Evolutionary conservation across 768 basidiomycete species (phyloP).

Genomic region (Calocybe gangraenosa): DNA sequence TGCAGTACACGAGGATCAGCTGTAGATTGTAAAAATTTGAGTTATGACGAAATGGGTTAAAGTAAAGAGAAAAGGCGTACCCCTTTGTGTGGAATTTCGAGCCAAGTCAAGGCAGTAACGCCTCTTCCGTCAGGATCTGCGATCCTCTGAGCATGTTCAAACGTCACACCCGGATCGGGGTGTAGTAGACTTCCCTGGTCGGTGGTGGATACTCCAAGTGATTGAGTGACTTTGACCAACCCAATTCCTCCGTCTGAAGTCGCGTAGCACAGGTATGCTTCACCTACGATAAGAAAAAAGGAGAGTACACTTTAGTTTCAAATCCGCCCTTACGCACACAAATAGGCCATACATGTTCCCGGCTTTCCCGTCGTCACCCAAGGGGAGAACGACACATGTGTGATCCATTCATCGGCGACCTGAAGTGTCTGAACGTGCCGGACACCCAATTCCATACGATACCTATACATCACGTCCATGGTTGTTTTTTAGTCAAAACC

Average conservation of each 20-base stretch:
- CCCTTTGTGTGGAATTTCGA: slow-evolving; percentile 31
- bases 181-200: not conserved
- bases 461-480: slow-evolving; percentile 20
- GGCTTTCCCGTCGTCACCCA: slow-evolving; percentile 38
- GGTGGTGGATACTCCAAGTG: slow-evolving; percentile 19
- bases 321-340: too few relatives aligned
- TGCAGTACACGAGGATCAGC: slow-evolving; percentile 56
- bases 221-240: slow-evolving; percentile 51
- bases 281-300: slow-evolving; percentile 50
- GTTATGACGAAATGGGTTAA: slow-evolving; percentile 2
- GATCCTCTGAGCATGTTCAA: slow-evolving; percentile 26
- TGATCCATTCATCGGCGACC: slow-evolving; percentile 61
- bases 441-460: slow-evolving; percentile 18
- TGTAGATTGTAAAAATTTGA: slow-evolving; percentile 19
- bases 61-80: slow-evolving; percentile 31
- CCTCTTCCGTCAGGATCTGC: slow-evolving; percentile 36
- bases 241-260: slow-evolving; percentile 55
- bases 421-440: slow-evolving; percentile 34
- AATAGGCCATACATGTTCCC: slow-evolving; percentile 40
- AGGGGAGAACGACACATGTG: slow-evolving; percentile 52
- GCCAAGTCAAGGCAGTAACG: slow-evolving; percentile 56
- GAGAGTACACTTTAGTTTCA: too few relatives aligned
- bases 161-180: slow-evolving; percentile 13
- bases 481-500: not conserved
- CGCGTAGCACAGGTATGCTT: slow-evolving; percentile 55